Evolutionary conservation across 116 monocot species (phyloP), one percentile per base, ranked within the genome.

Genomic region (Zostera marina): DNA sequence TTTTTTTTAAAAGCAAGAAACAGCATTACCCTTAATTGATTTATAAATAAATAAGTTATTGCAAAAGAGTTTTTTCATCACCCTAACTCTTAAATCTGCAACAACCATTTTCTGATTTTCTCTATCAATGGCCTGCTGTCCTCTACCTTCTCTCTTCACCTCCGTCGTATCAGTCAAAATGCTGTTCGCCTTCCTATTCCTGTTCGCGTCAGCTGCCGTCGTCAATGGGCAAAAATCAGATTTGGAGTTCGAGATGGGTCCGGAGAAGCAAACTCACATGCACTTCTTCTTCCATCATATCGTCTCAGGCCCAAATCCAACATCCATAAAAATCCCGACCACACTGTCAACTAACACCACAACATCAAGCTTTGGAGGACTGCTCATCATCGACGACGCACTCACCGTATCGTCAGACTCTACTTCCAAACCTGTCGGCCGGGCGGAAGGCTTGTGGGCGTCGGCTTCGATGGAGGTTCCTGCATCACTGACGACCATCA

Each of bases 221-320:
- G 46, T 44, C 47, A 45, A 26, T 21, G 47, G 25, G 15, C 58
- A 58, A 9, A 26, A 39, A 3, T 19, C 3, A 42, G 38, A 14
- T 39, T 39, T 13, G 9, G 47, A 9, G 12, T 47, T 42, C 42
- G 43, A 42, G 22, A 61, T 47, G 25, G 61, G 61, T 14, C 64
- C 64, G 53, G 54, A 47, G 47, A 63, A 51, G 23, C 53, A 15
- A 9, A 57, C 74, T 45, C 81, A 74, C 62, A 49, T 81, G 21
- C 74, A 72, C 56, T 74, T 81, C 73, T 81, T 54, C 70, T 52
- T 64, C 49, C 77, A 81, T 48, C 68, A 74, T 58, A 77, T 56
- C 22, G 12, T 71, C 40, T 53, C 60, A 61, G 61, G 77, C 54
- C 56, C 67, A 22, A 62, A 64, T 10, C 65, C 71, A 0, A 68